Base-by-base conservation (phyloP, 345 rosid species). In the Conringia planisiliqua region DNA sequence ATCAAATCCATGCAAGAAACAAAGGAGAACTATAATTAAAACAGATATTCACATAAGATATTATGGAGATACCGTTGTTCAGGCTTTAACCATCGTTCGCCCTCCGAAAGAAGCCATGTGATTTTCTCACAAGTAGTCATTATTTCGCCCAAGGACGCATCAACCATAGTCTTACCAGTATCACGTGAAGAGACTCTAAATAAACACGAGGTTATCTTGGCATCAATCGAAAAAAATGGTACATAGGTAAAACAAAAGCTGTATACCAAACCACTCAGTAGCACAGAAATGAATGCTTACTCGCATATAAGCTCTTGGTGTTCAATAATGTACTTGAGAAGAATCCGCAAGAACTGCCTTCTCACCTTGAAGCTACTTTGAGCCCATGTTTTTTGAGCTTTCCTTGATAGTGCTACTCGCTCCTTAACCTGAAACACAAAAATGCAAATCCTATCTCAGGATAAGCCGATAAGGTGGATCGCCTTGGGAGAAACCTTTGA, bases 121-220 rank as follows among this genome's bases (percentile, higher is more conserved):
- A 95, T 90, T 88, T 95, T 95, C 86, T 95, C 99, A 66, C 98
- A 95, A n/a, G 99, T 95, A 40, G 99, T 95, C 99, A 92, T 92
- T 73, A 95, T 95, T 68, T 95, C 99, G 70, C 99, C 99, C 66
- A 95, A 73, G 62, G 99, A 95, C 68, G 97, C 97, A 83, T 95
- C 99, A 5, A 95, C 89, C 97, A 90, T 95, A 61, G 99, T 95
- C 87, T 92, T 95, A 47, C 97, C 97, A 78, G 99, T 92, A 83
- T 95, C 99, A 13, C 97, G 97, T 39, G 97, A 92, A 43, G 99
- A 95, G 44, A 92, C 80, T 83, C 99, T 90, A 74, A 59, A 66
- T 35, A 82, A 74, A 75, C 73, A 29, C 17, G 61, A 67, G 24
- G 22, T 6, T 50, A 55, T 42, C 16, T 39, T 36, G 18, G 39